Percentiles rank a stretch among this genome's conserved stretches.
Conservation (phyloP, 1,139 yeast genomes). For the Candida tetrigidarum region DNA sequence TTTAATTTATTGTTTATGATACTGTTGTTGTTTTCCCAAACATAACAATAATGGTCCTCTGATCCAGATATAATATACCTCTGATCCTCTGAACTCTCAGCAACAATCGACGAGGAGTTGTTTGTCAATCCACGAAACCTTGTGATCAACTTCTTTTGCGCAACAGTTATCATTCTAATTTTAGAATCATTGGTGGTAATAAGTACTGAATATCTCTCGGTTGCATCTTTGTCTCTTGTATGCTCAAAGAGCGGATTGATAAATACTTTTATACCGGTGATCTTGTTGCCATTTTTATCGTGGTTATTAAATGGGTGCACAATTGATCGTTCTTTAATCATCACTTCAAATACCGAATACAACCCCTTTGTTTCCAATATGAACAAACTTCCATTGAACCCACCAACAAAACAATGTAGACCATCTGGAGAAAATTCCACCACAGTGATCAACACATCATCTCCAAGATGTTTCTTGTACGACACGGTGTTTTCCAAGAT, state of each 20-base stretch:
- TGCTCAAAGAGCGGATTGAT: conserved; percentile 21
- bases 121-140: conserved; percentile 77
- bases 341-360: conserved; percentile 56
- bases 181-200: conserved; percentile 84
- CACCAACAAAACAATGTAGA: conserved; percentile 69
- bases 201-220: conserved; percentile 42
- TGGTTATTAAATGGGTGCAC: conserved; percentile 26
- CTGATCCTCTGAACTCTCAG: conserved; percentile 62
- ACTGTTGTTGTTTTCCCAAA: conserved; percentile 62
- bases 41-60: conserved; percentile 71
- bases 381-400: conserved; percentile 74
- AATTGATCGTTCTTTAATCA: conserved; percentile 39
- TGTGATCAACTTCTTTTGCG: conserved; percentile 61
- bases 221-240: conserved; percentile 14
- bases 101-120: conserved; percentile 71
- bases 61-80: conserved; percentile 60
- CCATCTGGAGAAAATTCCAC: conserved; percentile 76
- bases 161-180: conserved; percentile 64
- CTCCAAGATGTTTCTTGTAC: conserved; percentile 41
- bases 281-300: conserved; percentile 38
- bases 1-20: conserved; percentile 44
- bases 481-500: conserved; percentile 61
- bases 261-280: conserved; percentile 45
- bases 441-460: conserved; percentile 71
- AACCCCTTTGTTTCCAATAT: conserved; percentile 71